A percentile compares a stretch with the other conserved stretches of the same genome.
phyloP scores from a whole-genome alignment of 2,329 filamentous ascomycete species.

The Alternaria postmessia region DNA sequence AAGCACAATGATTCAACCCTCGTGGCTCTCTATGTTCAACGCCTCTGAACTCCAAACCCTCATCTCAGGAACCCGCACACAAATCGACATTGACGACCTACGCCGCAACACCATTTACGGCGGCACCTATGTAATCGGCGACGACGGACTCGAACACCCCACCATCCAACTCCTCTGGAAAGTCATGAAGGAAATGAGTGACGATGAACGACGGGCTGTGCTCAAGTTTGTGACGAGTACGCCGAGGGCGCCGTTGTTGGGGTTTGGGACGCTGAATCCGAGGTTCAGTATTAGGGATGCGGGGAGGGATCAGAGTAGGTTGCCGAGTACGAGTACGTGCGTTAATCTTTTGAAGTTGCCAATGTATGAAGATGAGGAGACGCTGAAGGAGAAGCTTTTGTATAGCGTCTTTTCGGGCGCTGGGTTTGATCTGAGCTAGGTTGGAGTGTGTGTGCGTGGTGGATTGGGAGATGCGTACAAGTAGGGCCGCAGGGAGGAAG shows the following conservation, averaged over 20 bases:
- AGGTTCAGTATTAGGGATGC: constrained; percentile 89
- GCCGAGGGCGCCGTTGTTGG: constrained; percentile 85
- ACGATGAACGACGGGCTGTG: constrained; percentile 81
- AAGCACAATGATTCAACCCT: constrained; percentile 84
- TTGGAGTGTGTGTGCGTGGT: neutral
- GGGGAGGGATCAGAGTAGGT: constrained; percentile 74
- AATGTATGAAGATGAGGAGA: constrained; percentile 72
- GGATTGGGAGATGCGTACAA: too few relatives aligned
- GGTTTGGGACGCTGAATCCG: constrained; percentile 85
- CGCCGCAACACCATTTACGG: constrained; percentile 85
- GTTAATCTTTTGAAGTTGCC: constrained; percentile 95
- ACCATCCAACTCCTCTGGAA: constrained; percentile 87
- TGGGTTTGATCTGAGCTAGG: constrained; percentile 75
- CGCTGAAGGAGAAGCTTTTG: constrained; percentile 79
- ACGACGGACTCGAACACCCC: constrained; percentile 85
- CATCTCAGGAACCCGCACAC: constrained; percentile 83
- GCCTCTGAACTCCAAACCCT: constrained; percentile 93
- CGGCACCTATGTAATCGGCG: constrained; percentile 87
- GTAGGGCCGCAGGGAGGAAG: too few relatives aligned
- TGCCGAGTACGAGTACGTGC: constrained; percentile 95
- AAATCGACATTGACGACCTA: constrained; percentile 88
- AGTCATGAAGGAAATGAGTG: constrained; percentile 62
- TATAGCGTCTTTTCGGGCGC: constrained; percentile 91
- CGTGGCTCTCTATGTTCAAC: constrained; percentile 99
- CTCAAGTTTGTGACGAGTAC: constrained; percentile 97